Conservation (phyloP, 1,284 basidiomycete species). For the Phylloporus sp. region DNA sequence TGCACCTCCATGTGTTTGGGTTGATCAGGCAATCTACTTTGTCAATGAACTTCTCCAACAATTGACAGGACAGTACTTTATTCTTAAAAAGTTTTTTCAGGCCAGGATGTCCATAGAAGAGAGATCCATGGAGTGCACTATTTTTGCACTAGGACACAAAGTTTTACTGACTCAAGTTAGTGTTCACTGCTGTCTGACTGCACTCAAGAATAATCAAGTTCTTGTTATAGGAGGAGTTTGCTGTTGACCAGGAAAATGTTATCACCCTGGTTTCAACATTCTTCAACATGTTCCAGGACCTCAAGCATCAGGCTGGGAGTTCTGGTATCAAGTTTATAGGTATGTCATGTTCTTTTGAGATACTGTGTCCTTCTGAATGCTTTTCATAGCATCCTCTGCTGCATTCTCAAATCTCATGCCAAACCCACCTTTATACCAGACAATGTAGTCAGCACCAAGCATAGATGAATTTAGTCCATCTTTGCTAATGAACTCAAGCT, state of each 20-base stretch:
- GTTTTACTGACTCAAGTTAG: conserved; percentile 5
- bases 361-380: too few relatives aligned
- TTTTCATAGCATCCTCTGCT: conserved; percentile 1
- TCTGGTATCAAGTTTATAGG: background rate
- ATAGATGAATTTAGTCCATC: background rate
- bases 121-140: background rate
- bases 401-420: conserved; percentile 18
- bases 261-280: conserved; percentile 14
- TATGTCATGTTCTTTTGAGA: background rate
- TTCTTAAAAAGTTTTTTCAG: conserved; percentile 28
- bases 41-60: conserved; percentile 27
- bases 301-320: background rate
- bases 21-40: conserved; percentile 25
- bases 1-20: too few relatives aligned
- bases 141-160: conserved; percentile 10
- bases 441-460: conserved; percentile 19
- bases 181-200: background rate
- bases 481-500: background rate
- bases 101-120: background rate
- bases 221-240: conserved; percentile 16
- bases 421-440: conserved; percentile 11
- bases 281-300: conserved; percentile 11
- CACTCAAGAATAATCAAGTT: background rate
- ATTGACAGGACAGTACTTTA: conserved; percentile 23
- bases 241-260: conserved; percentile 10